Evolutionary conservation across 2,329 filamentous ascomycete species (phyloP).

Genomic region (Monosporascus sp.): DNA sequence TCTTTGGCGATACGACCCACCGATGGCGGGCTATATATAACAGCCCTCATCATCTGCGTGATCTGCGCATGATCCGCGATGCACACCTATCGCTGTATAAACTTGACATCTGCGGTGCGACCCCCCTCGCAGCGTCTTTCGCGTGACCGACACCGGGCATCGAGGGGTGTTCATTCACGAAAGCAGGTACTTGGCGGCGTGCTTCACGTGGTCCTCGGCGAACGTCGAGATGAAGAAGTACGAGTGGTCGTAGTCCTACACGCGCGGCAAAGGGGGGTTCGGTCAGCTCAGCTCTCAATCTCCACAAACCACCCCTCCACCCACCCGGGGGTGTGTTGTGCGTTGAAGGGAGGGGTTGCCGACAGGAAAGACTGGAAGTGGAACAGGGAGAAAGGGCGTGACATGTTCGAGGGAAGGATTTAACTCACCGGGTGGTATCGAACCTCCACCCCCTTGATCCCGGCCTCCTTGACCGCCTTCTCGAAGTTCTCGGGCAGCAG

Average conservation of each 20-base stretch:
- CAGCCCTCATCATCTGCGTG: too few relatives aligned
- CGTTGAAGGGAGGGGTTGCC: too few relatives aligned
- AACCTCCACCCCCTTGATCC: conserved; percentile 66
- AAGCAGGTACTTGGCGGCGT: conserved; percentile 80
- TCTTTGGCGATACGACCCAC: too few relatives aligned
- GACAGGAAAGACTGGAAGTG: neutral
- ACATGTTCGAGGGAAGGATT: neutral
- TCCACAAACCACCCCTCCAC: too few relatives aligned
- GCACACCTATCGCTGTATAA: too few relatives aligned
- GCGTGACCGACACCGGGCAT: too few relatives aligned
- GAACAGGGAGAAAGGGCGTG: neutral
- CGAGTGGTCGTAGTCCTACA: conserved; percentile 87
- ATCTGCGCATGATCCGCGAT: too few relatives aligned
- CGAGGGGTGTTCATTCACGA: neutral
- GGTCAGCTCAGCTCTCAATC: neutral
- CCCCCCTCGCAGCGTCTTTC: too few relatives aligned
- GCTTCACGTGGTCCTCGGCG: conserved; percentile 81
- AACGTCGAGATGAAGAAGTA: conserved; percentile 97
- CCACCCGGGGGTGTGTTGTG: too few relatives aligned
- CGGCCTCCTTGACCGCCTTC: conserved; percentile 69
- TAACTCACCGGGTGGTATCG: conserved; percentile 69
- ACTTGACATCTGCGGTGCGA: too few relatives aligned
- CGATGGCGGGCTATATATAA: too few relatives aligned
- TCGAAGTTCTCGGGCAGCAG: conserved; percentile 90
- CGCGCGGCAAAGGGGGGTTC: neutral